Evolutionary conservation across 2,329 filamentous ascomycete species (phyloP).

Genomic region (Cordyceps fumosorosea): DNA sequence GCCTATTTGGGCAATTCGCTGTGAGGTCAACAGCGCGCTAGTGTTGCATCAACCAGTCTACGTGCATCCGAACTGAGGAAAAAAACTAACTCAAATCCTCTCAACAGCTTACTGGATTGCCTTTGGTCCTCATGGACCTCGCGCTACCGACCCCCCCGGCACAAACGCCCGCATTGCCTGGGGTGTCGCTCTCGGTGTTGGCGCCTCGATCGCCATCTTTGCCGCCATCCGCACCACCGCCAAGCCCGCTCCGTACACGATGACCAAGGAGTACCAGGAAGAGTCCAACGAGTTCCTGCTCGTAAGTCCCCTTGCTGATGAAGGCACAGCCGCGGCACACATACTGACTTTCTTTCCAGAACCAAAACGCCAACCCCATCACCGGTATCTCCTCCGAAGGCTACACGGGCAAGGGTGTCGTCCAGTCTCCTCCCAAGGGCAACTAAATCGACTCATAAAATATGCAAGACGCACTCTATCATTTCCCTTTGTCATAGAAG

Average conservation of each 20-base stretch:
- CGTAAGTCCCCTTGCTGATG: constrained; percentile 48
- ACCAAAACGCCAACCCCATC: constrained; percentile 79
- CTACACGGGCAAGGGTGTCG: constrained; percentile 70
- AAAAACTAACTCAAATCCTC: constrained; percentile 33
- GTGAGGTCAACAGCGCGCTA: background rate
- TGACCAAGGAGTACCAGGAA: constrained; percentile 98
- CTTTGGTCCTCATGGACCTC: constrained; percentile 93
- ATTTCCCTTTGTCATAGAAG: constrained; percentile 31
- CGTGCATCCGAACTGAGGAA: constrained; percentile 9
- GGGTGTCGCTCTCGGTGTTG: constrained; percentile 64
- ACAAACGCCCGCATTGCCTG: constrained; percentile 74
- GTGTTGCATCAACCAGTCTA: constrained; percentile 9
- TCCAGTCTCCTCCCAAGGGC: constrained; percentile 61
- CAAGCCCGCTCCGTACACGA: constrained; percentile 68
- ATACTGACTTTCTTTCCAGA: constrained; percentile 40
- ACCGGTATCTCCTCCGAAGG: constrained; percentile 74
- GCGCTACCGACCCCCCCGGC: constrained; percentile 73
- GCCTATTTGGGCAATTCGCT: constrained; percentile 7
- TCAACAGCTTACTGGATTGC: constrained; percentile 93
- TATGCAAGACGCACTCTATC: constrained; percentile 17
- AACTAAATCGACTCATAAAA: constrained; percentile 29
- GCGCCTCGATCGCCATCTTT: constrained; percentile 65
- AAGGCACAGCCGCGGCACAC: background rate
- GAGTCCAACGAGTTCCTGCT: constrained; percentile 88
- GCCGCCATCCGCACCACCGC: constrained; percentile 63